A percentile compares a stretch with the other conserved stretches of the same genome.
phyloP scores from a whole-genome alignment of 2,329 filamentous ascomycete species.

The Hymenoscyphus linearis region DNA sequence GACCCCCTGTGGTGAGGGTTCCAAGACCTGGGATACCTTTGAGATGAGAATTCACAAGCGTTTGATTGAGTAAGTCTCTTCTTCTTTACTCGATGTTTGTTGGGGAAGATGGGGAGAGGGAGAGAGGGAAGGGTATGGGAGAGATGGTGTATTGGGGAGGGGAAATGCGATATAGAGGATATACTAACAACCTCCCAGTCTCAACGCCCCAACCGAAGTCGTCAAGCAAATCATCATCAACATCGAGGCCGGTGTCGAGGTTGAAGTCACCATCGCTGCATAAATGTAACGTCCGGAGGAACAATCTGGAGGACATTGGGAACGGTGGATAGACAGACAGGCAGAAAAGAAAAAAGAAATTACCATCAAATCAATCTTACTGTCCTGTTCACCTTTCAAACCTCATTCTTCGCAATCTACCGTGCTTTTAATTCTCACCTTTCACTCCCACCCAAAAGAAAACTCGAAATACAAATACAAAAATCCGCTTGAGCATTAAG shows the following conservation, averaged over 20 bases:
- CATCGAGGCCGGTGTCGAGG: conserved; percentile 90
- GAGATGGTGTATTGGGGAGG: too few relatives aligned
- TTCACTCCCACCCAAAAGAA: too few relatives aligned
- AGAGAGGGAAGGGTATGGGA: too few relatives aligned
- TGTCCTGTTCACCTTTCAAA: too few relatives aligned
- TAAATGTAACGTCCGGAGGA: conserved; percentile 39
- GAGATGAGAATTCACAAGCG: conserved; percentile 99
- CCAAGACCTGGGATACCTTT: conserved; percentile 98
- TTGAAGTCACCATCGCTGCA: conserved; percentile 87
- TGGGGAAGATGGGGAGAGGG: too few relatives aligned
- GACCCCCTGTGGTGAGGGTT: conserved; percentile 99
- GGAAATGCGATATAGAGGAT: too few relatives aligned
- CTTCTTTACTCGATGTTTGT: too few relatives aligned
- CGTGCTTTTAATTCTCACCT: not conserved
- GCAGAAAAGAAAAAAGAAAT: too few relatives aligned
- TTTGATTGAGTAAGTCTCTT: conserved; percentile 79
- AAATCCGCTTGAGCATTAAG: not conserved
- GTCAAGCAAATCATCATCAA: conserved; percentile 97
- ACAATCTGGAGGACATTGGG: not conserved
- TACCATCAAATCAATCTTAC: too few relatives aligned
- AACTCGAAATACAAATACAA: too few relatives aligned
- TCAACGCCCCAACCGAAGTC: conserved; percentile 95
- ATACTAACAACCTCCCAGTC: too few relatives aligned
- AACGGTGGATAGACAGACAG: not conserved
- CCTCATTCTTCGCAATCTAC: too few relatives aligned